Percentiles rank a stretch among this genome's conserved stretches.
phyloP scores from a whole-genome alignment of 441 rosid species.

The Syzygium malaccense region DNA sequence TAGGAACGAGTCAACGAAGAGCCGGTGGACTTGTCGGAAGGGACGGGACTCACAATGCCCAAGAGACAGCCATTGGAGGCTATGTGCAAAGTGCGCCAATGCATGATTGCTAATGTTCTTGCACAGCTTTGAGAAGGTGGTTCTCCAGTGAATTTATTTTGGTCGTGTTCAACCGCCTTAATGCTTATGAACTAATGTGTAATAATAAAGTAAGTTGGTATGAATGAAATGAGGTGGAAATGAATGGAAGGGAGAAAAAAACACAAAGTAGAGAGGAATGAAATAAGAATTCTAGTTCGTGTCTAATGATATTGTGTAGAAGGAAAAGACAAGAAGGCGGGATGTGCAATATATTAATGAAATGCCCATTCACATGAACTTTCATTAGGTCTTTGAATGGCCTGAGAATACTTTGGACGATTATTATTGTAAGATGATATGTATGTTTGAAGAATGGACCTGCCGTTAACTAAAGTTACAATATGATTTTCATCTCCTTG shows the following conservation, averaged over 20 bases:
- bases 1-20: conserved; percentile 12
- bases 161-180: background rate
- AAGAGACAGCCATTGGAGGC: conserved; percentile 16
- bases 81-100: conserved; percentile 1
- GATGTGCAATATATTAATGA: background rate
- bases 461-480: background rate
- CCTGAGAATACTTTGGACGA: background rate
- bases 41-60: conserved; percentile 6
- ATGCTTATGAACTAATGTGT: background rate
- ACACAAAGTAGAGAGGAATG: background rate
- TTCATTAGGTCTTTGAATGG: background rate
- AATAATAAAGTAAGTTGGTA: background rate
- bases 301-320: background rate
- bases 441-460: background rate
- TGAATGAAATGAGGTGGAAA: background rate
- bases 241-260: background rate
- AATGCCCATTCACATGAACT: background rate
- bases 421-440: background rate
- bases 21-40: conserved; percentile 14
- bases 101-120: background rate
- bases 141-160: background rate
- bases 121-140: background rate
- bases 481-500: background rate
- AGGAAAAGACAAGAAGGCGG: background rate
- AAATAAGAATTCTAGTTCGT: background rate